Percentiles rank a stretch among this genome's conserved stretches.
Evolutionary conservation across 176 grass and related monocot species (phyloP).

Genomic region (Triticum monococcum): DNA sequence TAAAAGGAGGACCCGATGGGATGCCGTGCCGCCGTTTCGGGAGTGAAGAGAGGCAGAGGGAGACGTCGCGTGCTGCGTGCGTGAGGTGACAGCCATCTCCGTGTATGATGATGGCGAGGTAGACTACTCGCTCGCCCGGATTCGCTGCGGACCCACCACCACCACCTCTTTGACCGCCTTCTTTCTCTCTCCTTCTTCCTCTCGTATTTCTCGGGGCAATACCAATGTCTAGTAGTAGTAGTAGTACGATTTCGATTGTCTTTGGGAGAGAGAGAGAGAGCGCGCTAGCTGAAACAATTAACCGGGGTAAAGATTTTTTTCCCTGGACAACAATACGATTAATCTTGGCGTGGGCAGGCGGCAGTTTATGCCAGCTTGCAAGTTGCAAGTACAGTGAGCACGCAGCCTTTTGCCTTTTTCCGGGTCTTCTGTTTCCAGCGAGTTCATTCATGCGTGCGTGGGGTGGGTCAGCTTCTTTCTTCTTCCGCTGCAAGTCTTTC

Average conservation of each 20-base stretch:
- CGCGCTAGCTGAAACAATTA: not conserved
- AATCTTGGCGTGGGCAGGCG: not conserved
- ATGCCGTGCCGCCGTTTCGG: constrained; percentile 50
- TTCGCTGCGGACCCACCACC: constrained; percentile 14
- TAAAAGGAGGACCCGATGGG: not conserved
- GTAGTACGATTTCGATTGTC: not conserved
- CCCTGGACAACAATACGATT: not conserved
- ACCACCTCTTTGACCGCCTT: constrained; percentile 22
- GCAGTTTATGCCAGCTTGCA: not conserved
- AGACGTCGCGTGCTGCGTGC: not conserved
- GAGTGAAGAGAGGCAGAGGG: not conserved
- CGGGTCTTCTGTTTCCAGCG: not conserved
- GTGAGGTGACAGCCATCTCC: constrained; percentile 41
- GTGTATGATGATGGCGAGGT: constrained; percentile 32
- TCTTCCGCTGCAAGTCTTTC: constrained; percentile 6
- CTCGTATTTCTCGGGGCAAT: not conserved
- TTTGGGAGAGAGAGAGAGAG: not conserved
- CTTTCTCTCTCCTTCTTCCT: not conserved
- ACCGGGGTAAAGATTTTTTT: not conserved
- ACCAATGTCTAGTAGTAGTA: too few species aligned
- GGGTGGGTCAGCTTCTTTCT: constrained; percentile 9
- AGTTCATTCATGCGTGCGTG: not conserved
- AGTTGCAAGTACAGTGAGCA: not conserved
- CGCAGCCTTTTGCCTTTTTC: not conserved
- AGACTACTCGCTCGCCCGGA: constrained; percentile 28